Conservation (phyloP, 139 green algal species). For the Ettlia oleoabundans region DNA sequence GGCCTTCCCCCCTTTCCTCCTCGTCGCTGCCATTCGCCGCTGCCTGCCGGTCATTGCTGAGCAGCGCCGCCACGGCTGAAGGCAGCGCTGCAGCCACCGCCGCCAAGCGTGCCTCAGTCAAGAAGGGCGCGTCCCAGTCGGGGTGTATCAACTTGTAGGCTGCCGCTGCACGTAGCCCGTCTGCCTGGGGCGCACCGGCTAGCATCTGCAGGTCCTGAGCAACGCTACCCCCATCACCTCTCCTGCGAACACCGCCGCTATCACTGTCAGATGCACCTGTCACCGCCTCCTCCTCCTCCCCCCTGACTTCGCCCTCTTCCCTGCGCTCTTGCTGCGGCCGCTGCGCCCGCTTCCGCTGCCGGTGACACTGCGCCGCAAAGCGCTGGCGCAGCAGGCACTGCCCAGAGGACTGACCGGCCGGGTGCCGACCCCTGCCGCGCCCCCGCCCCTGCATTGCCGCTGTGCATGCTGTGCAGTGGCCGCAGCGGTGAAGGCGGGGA, state of each 20-base stretch:
- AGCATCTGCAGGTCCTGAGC: no score
- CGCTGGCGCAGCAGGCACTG: conserved; percentile 3
- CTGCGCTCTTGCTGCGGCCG: not conserved
- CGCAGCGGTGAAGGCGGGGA: conserved; percentile 4
- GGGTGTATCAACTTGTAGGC: conserved; percentile 22
- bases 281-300: not conserved
- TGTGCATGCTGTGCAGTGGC: not conserved
- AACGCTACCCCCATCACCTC: no score
- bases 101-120: not conserved
- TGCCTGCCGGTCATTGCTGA: conserved; percentile 3
- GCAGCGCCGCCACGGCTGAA: not conserved
- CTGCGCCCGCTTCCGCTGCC: not conserved
- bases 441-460: not conserved
- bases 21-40: not conserved
- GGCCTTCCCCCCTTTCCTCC: not conserved
- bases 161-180: not conserved
- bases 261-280: not conserved
- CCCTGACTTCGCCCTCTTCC: no score
- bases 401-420: not conserved
- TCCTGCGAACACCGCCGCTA: not conserved
- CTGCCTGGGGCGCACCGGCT: not conserved
- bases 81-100: conserved; percentile 9
- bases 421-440: not conserved
- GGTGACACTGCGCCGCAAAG: not conserved
- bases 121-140: not conserved